phyloP scores from a whole-genome alignment of 495 filamentous ascomycete species.

The Penicillium robsamsonii region DNA sequence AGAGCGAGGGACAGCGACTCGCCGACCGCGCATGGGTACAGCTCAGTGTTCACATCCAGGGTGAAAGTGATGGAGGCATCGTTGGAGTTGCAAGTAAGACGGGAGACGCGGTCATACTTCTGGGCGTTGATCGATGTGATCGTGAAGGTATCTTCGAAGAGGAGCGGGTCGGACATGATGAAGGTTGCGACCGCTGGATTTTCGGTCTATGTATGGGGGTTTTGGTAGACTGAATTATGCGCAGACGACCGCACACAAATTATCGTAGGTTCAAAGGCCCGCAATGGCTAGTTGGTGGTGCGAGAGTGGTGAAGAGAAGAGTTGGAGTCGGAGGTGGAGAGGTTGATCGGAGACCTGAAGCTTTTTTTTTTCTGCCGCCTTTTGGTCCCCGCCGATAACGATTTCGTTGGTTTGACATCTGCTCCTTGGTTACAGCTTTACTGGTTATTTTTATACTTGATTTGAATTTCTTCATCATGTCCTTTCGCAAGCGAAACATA shows the following conservation, averaged over 20 bases:
- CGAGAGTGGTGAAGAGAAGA: slow-evolving; percentile 7
- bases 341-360: slow-evolving; percentile 27
- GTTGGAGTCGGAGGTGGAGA: slow-evolving; percentile 18
- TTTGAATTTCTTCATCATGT: slow-evolving; percentile 53
- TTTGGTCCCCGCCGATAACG: slow-evolving; percentile 32
- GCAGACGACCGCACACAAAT: neutral
- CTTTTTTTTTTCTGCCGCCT: slow-evolving; percentile 35
- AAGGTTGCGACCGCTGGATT: slow-evolving; percentile 23
- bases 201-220: neutral
- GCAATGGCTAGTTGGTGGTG: slow-evolving; percentile 9
- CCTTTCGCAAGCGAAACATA: slow-evolving; percentile 86
- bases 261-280: neutral
- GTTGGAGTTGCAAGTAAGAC: slow-evolving; percentile 67
- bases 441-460: neutral
- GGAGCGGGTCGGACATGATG: slow-evolving; percentile 70
- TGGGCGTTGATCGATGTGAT: slow-evolving; percentile 71
- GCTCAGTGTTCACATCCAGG: slow-evolving; percentile 91
- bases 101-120: slow-evolving; percentile 94
- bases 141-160: slow-evolving; percentile 90
- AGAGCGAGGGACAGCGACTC: slow-evolving; percentile 77
- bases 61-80: slow-evolving; percentile 70
- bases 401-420: slow-evolving; percentile 14
- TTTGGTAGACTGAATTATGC: neutral
- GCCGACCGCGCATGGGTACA: slow-evolving; percentile 72
- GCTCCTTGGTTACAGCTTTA: neutral